Percentiles rank a stretch among this genome's conserved stretches.
Conservation (phyloP, 768 basidiomycete species). For the Lentinula detonsa region DNA sequence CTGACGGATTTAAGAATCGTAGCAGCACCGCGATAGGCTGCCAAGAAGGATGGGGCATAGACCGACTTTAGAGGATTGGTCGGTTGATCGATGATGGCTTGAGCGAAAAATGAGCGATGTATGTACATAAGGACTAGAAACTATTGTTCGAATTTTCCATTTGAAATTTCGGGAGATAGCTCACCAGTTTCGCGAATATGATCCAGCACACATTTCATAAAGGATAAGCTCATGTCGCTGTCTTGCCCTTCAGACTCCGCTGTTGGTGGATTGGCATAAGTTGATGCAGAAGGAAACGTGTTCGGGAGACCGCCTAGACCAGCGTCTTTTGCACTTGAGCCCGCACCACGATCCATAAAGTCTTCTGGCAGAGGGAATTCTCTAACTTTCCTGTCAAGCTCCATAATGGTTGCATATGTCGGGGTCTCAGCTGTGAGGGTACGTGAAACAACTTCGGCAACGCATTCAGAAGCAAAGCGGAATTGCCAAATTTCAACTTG, state of each 20-base stretch:
- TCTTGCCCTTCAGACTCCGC: not conserved
- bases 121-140: constrained; percentile 52
- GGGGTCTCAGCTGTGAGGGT: constrained; percentile 63
- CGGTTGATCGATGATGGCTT: constrained; percentile 64
- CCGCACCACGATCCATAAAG: constrained; percentile 21
- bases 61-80: constrained; percentile 58
- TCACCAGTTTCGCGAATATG: constrained; percentile 43
- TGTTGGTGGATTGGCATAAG: not conserved
- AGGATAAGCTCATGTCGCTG: constrained; percentile 29
- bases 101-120: constrained; percentile 65
- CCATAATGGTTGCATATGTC: constrained; percentile 58
- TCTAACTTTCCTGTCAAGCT: constrained; percentile 61
- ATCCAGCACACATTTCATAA: constrained; percentile 41
- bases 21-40: constrained; percentile 52
- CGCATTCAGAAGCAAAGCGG: constrained; percentile 60
- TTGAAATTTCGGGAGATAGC: constrained; percentile 1
- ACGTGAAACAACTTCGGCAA: constrained; percentile 54
- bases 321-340: constrained; percentile 12
- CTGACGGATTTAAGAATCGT: constrained; percentile 47
- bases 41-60: constrained; percentile 61
- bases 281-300: constrained; percentile 11
- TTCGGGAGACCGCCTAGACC: constrained; percentile 2
- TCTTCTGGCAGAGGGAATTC: constrained; percentile 54
- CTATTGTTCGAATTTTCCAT: not conserved
- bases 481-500: constrained; percentile 57